Conservation (phyloP, 306 rosid genomes). For the Lagenaria siceraria region DNA sequence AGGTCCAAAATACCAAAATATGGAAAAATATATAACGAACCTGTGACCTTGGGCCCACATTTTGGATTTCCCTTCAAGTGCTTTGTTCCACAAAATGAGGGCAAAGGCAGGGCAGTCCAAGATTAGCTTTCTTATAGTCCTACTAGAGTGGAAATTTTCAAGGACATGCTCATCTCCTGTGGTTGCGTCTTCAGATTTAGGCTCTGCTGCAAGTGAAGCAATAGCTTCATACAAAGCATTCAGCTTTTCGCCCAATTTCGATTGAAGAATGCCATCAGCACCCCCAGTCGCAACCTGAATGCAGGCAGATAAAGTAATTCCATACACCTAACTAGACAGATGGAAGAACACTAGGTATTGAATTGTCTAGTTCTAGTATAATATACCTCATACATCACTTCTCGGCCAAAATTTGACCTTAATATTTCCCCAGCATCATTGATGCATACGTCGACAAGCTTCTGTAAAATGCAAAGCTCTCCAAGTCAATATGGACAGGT, state of each 20-base stretch:
- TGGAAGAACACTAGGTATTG: background rate
- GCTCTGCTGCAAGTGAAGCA: conserved; percentile 53
- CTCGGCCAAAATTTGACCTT: conserved; percentile 80
- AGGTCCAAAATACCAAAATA: background rate
- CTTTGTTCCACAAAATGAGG: conserved; percentile 62
- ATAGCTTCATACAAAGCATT: conserved; percentile 47
- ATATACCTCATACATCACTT: conserved; percentile 71
- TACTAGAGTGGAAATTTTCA: conserved; percentile 78
- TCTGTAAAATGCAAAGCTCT: conserved; percentile 32
- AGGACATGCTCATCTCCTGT: conserved; percentile 63
- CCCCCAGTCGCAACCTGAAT: conserved; percentile 70
- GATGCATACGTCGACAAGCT: conserved; percentile 57
- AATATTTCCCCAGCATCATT: conserved; percentile 56
- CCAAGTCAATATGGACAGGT: background rate
- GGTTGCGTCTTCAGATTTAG: conserved; percentile 39
- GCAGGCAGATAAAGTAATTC: background rate
- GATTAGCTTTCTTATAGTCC: conserved; percentile 71
- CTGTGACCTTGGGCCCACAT: conserved; percentile 41
- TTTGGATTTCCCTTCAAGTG: conserved; percentile 63
- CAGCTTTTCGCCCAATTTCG: conserved; percentile 55
- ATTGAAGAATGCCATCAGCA: conserved; percentile 59
- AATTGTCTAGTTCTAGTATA: background rate
- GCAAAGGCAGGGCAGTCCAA: conserved; percentile 78
- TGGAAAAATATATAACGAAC: background rate
- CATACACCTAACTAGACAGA: background rate